Conservation (phyloP, 1,139 yeast species). For the Barnettozyma hawaiiensis region DNA sequence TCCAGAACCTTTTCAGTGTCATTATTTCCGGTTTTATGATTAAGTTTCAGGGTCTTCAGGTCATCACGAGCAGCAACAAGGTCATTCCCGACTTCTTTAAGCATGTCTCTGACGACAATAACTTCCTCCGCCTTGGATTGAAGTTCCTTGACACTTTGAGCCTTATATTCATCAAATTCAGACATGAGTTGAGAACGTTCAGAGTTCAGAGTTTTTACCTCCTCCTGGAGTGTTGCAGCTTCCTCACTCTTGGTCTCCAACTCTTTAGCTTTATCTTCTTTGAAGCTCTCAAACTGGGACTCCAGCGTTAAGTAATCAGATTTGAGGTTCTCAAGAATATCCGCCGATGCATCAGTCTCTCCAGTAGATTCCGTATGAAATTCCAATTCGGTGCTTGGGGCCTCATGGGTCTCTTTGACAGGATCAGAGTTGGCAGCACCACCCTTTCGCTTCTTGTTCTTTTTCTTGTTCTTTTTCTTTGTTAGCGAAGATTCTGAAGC, state of each 20-base stretch:
- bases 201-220: constrained; percentile 1
- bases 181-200: constrained; percentile 26
- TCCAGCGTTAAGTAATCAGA: background rate
- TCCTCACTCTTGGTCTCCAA: background rate
- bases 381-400: background rate
- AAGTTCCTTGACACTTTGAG: constrained; percentile 10
- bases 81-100: constrained; percentile 69
- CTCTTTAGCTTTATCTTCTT: background rate
- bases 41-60: constrained; percentile 19
- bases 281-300: background rate
- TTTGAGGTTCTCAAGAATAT: background rate
- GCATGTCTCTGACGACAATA: constrained; percentile 56
- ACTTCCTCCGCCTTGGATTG: constrained; percentile 23
- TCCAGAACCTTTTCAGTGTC: constrained; percentile 1
- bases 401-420: constrained; percentile 13
- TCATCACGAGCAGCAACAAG: constrained; percentile 52
- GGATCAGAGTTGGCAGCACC: constrained; percentile 3
- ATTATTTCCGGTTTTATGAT: background rate
- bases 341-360: background rate
- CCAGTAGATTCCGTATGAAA: background rate
- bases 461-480: constrained; percentile 18
- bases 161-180: constrained; percentile 18
- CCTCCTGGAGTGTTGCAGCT: background rate
- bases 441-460: constrained; percentile 16
- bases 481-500: constrained; percentile 5